Percentiles rank a stretch among this genome's conserved stretches.
These are phyloP conservation scores for Solanum microdontum DNA, from an alignment of 257 asterid species.

Conservation along the genomic window DNA sequence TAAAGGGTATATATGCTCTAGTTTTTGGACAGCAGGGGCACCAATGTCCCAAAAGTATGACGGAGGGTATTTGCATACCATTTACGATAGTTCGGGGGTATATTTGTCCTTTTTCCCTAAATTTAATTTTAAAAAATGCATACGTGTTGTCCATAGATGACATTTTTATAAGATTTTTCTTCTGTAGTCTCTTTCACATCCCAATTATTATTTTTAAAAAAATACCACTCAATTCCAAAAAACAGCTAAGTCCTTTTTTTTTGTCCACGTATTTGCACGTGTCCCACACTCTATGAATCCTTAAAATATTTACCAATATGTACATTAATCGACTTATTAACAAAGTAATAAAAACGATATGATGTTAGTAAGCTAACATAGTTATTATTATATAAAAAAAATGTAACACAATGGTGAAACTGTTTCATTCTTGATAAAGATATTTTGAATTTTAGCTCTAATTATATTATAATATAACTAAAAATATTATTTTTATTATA, in stretches of 20 bases:
- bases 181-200: constrained; percentile 6
- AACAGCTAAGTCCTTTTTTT: background rate
- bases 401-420: accelerated
- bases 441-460: accelerated
- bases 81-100: too few species aligned
- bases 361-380: background rate
- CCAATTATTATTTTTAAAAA: background rate
- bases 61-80: too few species aligned
- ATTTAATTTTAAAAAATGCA: background rate
- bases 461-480: accelerated
- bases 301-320: background rate
- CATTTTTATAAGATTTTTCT: background rate
- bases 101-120: too few species aligned
- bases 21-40: too few species aligned
- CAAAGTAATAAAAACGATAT: background rate
- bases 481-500: background rate
- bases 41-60: too few species aligned
- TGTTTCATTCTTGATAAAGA: accelerated
- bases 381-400: too few species aligned
- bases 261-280: constrained; percentile 39
- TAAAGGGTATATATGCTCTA: too few species aligned
- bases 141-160: constrained; percentile 27
- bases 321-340: background rate
- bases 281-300: constrained; percentile 5
- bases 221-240: constrained; percentile 24